Base-by-base conservation (phyloP, 352 stramenopile species). In the Phytophthora podocarpi region DNA sequence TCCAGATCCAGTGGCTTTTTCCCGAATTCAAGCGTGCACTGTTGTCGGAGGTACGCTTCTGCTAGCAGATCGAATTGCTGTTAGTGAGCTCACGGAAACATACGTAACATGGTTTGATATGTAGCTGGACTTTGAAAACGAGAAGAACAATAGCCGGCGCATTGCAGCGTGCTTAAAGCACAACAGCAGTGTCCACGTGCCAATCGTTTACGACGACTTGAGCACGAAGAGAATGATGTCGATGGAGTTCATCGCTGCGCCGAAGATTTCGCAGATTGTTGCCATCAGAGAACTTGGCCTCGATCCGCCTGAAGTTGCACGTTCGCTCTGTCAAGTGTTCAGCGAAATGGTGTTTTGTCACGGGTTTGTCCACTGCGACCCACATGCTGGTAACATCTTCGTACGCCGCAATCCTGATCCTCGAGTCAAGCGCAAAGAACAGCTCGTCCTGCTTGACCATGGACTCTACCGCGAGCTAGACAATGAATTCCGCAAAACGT, bases 391-490 rank as follows among this genome's bases (percentile, higher is more conserved):
- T 18, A 99, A 99, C 72, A 82, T 98, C 9, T 92, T 98, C 39
- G 80, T 97, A 9, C 74, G 90, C 3, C 51, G 28, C 15, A 88
- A 92, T 36, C 77, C 81, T 8, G 70, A 89, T 18, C 67, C 65
- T 12, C 56, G 49, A 4, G 72, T 48, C 1, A 59, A 69, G 20
- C 55, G 36, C 15, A 91, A 91, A 56, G 82, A 93, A 13, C 87
- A 99, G 78, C 78, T 99, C 23, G 96, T 99, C 34, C 73, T 99
- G 10, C 82, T 99, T 2, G 97, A 99, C 76, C 97, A 99, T 68
- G 97, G 97, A 16, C 74, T 99, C 4, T 99, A 99, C 54, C 87
- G 96, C 16, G 77, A 96, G 30, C 74, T 99, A 15, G 95, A 98
- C 48, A 76, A 85, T 27, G 72, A 92, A 18, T 99, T 99, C 72